Base-by-base conservation (phyloP, 345 rosid genomes). In the Populus nigra region DNA sequence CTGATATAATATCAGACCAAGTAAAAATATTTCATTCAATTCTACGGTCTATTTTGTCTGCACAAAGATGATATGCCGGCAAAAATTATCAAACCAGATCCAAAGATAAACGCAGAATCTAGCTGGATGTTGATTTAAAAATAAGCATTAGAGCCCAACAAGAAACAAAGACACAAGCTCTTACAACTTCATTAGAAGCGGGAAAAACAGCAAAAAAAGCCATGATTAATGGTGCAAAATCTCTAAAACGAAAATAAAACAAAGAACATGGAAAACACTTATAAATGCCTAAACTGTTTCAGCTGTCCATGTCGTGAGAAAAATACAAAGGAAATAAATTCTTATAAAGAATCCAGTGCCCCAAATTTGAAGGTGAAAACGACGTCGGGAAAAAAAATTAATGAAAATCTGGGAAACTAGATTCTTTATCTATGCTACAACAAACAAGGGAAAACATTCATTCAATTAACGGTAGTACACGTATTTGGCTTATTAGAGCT, bases 231-330 rank as follows among this genome's bases (percentile, higher is more conserved):
- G 15, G 43, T 45, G 29, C 65, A 63, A 5, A 49, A 67, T 6
- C 43, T 55, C 45, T 57, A 36, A 67, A 17, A 50, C 55, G 55
- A 72, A 75, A 55, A 57, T 23, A 71, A 72, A 73, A 66, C 20
- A 23, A 41, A 43, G 35, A 11, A 65, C 13, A 69, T 10, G 65
- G 50, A 72, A 43, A 61, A 72, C 22, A n/a, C 11, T 8, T 25
- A 43, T 69, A 71, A 78, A 76, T 76, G 74, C 75, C 39, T 31
- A 71, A 38, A 45, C 73, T 25, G 36, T 74, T 79, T 49, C 72
- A 49, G n/a, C 71, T 65, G 63, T 73, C 78, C 13, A 8, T 39
- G 53, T 77, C 50, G 5, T 31, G 65, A 74, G 69, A 38, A 57
- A 80, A 76, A 76, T 23, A 62, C 7, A 69, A 38, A 69, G 63